Percentiles rank a stretch among this genome's conserved stretches.
These are phyloP conservation scores for Ganoderma sinense DNA, from an alignment of 1,284 basidiomycete species.

Conservation along the genomic window DNA sequence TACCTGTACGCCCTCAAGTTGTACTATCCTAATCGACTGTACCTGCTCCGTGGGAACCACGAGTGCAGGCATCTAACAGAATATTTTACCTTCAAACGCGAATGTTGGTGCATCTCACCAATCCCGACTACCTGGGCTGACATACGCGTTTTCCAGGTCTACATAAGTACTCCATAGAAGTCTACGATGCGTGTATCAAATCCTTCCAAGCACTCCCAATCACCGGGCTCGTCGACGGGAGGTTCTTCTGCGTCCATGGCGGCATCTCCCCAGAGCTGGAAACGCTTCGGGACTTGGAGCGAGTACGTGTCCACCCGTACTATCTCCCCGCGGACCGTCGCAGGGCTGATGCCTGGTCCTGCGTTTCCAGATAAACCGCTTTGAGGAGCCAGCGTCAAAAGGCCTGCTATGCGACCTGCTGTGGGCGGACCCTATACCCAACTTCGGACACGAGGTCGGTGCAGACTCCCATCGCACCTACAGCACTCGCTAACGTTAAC, in stretches of 20 bases:
- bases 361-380: constrained; percentile 78
- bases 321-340: not conserved
- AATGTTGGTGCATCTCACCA: constrained; percentile 31
- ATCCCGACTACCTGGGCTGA: not conserved
- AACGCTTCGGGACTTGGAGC: constrained; percentile 82
- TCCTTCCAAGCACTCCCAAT: constrained; percentile 94
- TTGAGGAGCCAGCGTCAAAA: constrained; percentile 92
- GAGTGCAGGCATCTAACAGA: constrained; percentile 43
- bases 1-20: constrained; percentile 41
- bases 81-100: constrained; percentile 44
- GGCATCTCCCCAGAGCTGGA: constrained; percentile 92
- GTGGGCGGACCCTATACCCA: constrained; percentile 87
- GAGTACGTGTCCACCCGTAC: constrained; percentile 52
- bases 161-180: constrained; percentile 89
- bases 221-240: constrained; percentile 93
- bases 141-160: constrained; percentile 61
- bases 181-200: constrained; percentile 92
- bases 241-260: constrained; percentile 98
- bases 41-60: constrained; percentile 42
- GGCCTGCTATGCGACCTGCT: constrained; percentile 95
- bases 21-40: constrained; percentile 37
- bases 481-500: not conserved
- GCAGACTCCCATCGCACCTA: not conserved
- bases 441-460: constrained; percentile 52
- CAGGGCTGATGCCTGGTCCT: not conserved